Evolutionary conservation across 768 basidiomycete genomes (phyloP).

Genomic region (Russula vinacea): DNA sequence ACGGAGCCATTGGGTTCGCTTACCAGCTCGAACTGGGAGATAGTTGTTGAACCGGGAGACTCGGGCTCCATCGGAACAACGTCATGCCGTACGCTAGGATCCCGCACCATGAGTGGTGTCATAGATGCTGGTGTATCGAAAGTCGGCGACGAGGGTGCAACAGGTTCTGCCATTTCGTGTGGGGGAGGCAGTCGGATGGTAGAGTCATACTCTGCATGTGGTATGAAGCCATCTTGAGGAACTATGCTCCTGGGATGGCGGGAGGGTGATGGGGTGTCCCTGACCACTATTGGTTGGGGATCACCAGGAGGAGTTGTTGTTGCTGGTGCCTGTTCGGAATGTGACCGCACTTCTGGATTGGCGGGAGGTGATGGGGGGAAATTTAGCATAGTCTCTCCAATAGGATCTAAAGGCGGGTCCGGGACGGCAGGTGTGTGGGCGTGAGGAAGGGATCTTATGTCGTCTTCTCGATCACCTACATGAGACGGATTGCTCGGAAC

Average conservation of each 20-base stretch:
- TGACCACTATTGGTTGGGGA: slow-evolving; percentile 15
- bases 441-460: background rate
- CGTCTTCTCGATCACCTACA: slow-evolving; percentile 15
- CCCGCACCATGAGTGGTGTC: slow-evolving; percentile 29
- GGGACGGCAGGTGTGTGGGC: background rate
- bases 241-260: slow-evolving; percentile 25
- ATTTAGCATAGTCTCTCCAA: slow-evolving; percentile 28
- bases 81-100: slow-evolving; percentile 22
- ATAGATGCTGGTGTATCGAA: slow-evolving; percentile 6
- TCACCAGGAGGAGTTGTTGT: background rate
- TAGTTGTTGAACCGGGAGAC: slow-evolving; percentile 29
- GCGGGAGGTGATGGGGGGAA: slow-evolving; percentile 22
- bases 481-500: slow-evolving; percentile 11
- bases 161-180: slow-evolving; percentile 20
- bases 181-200: slow-evolving; percentile 30
- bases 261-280: slow-evolving; percentile 14
- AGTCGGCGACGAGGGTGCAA: slow-evolving; percentile 6
- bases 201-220: slow-evolving; percentile 21
- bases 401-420: slow-evolving; percentile 25
- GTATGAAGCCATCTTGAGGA: slow-evolving; percentile 28
- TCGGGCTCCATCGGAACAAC: slow-evolving; percentile 17
- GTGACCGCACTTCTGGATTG: slow-evolving; percentile 6
- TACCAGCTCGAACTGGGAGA: slow-evolving; percentile 30
- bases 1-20: slow-evolving; percentile 24
- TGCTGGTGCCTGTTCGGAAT: background rate